These are phyloP conservation scores for Cladophialophora chaetospira DNA, from an alignment of 2,329 filamentous ascomycete genomes.

Conservation along the genomic window DNA sequence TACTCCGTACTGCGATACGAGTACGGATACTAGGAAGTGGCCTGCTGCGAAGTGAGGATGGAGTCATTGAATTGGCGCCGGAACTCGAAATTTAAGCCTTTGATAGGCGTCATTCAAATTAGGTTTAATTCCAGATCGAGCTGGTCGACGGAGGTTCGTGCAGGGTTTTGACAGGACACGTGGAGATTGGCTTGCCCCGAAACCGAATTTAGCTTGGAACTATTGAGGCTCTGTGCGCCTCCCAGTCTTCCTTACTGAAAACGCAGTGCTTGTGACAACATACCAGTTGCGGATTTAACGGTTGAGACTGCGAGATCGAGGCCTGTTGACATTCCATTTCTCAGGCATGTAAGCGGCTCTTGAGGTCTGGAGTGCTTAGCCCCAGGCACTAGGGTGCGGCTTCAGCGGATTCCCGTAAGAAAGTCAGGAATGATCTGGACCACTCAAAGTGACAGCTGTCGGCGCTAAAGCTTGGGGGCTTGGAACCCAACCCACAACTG, in stretches of 20 bases:
- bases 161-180: too few species aligned
- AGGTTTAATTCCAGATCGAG: conserved; percentile 1
- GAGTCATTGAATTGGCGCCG: not conserved
- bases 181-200: conserved; percentile 9
- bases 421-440: not conserved
- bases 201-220: not conserved
- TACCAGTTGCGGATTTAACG: too few species aligned
- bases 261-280: not conserved
- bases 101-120: conserved; percentile 10
- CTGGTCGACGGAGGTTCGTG: too few species aligned
- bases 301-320: too few species aligned
- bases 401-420: not conserved
- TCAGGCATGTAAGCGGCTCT: too few species aligned
- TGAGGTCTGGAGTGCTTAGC: not conserved
- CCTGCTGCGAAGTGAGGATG: too few species aligned
- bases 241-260: conserved; percentile 2
- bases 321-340: too few species aligned
- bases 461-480: conserved; percentile 7
- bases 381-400: not conserved
- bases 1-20: too few species aligned
- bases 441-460: not conserved
- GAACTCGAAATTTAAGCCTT: not conserved
- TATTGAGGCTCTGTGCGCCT: not conserved
- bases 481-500: not conserved
- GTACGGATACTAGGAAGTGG: too few species aligned